Base-by-base conservation (phyloP, 2,329 filamentous ascomycete species). In the Blastomyces silverae region DNA sequence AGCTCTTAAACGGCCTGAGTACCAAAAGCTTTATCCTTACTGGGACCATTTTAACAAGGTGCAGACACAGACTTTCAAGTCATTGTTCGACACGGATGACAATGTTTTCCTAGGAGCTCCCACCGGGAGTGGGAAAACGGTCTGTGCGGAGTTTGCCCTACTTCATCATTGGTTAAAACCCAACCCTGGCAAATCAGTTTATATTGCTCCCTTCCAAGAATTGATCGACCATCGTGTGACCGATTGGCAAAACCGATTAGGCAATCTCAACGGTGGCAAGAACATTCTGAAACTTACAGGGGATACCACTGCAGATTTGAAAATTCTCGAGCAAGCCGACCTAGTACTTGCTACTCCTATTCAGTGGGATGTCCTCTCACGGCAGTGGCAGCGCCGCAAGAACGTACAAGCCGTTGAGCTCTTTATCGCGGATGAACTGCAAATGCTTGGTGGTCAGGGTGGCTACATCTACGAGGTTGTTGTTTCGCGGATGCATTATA, bases 401-500 rank as follows among this genome's bases (percentile, higher is more conserved):
- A 96, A 96, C 70, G 87, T 99, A 0, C 91, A 97, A 74, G 89
- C 87, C 3, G 89, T 97, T 25, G 87, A 92, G 70, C 82, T 99
- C 0, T 92, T 99, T 75, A 92, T 99, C 69, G 92, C 93, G 0
- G 95, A 99, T 75, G 93, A 97, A 74, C 82, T 99, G 64, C 94
- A 99, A 74, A 88, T 97, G 81, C 83, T 99, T 39, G 94, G 93
- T 66, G 92, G 92, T 17, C 86, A 88, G 62, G 84, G 86, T 68
- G 95, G 94, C 39, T 95, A 93, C 74, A 84, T 95, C 39, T 99
- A 99, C 77, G 94, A 99, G 80, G 90, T 94, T 62, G 88, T 99
- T 62, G 90, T 99, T n/a, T 97, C 94, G 67, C 89, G 94, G 62
- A 97, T 97, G 89, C 92, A 96, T 75, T 94, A 94, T 68, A 97